Conservation (phyloP, 2,329 filamentous ascomycete species). For the Nothomitra cinnamomea region DNA sequence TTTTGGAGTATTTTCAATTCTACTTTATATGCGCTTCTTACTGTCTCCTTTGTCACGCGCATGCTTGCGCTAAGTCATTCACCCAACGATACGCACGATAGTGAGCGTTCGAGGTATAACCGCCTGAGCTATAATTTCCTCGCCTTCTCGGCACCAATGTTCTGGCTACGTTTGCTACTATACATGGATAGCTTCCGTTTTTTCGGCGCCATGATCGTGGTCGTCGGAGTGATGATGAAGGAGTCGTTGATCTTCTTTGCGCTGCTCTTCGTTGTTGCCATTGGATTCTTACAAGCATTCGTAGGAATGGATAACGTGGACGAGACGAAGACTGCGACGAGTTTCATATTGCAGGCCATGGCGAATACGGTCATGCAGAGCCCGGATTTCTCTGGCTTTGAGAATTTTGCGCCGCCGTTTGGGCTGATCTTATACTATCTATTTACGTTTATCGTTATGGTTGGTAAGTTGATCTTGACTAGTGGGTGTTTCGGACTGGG, state of each 20-base stretch:
- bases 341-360: conserved; percentile 68
- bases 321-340: conserved; percentile 30
- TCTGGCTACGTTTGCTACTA: conserved; percentile 82
- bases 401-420: conserved; percentile 81
- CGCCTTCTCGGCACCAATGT: conserved; percentile 86
- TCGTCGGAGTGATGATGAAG: conserved; percentile 89
- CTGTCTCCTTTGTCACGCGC: conserved; percentile 61
- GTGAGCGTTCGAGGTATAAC: conserved; percentile 48
- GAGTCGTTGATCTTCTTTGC: conserved; percentile 94
- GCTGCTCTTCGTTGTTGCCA: conserved; percentile 63
- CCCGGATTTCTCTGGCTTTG: conserved; percentile 79
- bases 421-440: conserved; percentile 92
- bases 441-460: conserved; percentile 96
- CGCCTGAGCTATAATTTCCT: conserved; percentile 83
- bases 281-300: conserved; percentile 86
- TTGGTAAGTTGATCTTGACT: conserved; percentile 25
- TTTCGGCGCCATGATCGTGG: conserved; percentile 95
- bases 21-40: conserved; percentile 61
- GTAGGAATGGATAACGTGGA: conserved; percentile 44
- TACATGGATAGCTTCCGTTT: conserved; percentile 90
- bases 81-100: conserved; percentile 23
- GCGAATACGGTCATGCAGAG: conserved; percentile 80
- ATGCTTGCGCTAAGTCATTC: conserved; percentile 58
- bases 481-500: neutral
- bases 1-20: conserved; percentile 98